Evolutionary conservation across 352 stramenopile genomes (phyloP).

Genomic region (Phytopythium mirpurense): DNA sequence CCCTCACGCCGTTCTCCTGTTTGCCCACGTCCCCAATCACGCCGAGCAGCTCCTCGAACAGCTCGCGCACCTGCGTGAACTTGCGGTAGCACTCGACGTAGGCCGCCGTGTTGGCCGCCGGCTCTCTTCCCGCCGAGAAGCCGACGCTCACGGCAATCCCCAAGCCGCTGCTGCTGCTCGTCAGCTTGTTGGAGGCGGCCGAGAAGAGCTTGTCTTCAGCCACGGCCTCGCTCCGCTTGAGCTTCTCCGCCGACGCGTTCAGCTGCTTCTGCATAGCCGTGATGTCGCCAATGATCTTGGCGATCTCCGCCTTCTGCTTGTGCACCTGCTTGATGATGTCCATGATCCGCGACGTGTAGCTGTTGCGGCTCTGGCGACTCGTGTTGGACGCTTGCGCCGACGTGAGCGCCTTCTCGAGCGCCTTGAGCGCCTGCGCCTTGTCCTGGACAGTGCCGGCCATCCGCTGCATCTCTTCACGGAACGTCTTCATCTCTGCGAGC

Average conservation of each 20-base stretch:
- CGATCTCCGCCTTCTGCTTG: slow-evolving; percentile 86
- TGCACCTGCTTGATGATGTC: slow-evolving; percentile 89
- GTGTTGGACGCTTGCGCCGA: slow-evolving; percentile 23
- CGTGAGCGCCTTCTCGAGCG: slow-evolving; percentile 60
- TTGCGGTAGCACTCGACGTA: slow-evolving; percentile 84
- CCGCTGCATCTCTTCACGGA: slow-evolving; percentile 59
- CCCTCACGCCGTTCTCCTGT: slow-evolving; percentile 67
- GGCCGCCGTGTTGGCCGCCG: slow-evolving; percentile 4
- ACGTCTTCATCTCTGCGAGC: slow-evolving; percentile 61
- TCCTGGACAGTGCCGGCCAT: slow-evolving; percentile 56
- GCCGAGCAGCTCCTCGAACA: slow-evolving; percentile 80
- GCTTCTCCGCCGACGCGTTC: slow-evolving; percentile 68
- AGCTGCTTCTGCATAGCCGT: slow-evolving; percentile 73
- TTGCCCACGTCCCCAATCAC: slow-evolving; percentile 64
- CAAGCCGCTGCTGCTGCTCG: slow-evolving; percentile 13
- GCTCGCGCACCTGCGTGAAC: slow-evolving; percentile 72
- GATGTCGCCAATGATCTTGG: slow-evolving; percentile 79
- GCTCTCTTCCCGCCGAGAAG: background rate
- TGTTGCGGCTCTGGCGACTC: slow-evolving; percentile 42
- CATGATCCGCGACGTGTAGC: slow-evolving; percentile 88
- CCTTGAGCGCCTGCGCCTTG: slow-evolving; percentile 53
- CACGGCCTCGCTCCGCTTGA: slow-evolving; percentile 79
- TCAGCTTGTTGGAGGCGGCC: slow-evolving; percentile 39
- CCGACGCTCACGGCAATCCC: slow-evolving; percentile 1
- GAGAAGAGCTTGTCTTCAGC: slow-evolving; percentile 82